Conservation (phyloP, 345 rosid genomes). For the Acer negundo region DNA sequence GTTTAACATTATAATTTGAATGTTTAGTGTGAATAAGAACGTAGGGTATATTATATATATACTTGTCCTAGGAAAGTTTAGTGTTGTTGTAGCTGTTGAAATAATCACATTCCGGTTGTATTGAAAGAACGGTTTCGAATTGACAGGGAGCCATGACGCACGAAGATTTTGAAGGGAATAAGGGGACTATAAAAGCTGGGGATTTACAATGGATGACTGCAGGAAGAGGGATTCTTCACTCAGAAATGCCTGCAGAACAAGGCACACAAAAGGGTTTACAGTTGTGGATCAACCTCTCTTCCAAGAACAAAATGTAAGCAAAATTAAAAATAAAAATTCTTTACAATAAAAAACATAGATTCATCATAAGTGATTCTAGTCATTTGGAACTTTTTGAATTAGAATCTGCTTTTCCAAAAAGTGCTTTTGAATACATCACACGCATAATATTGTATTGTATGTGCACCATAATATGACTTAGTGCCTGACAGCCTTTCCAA, state of each 20-base stretch:
- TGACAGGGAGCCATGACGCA: conserved; percentile 69
- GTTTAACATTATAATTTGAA: no score
- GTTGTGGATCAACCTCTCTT: conserved; percentile 88
- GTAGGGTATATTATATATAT: no score
- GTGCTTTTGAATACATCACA: conserved; percentile 17
- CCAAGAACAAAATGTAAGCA: conserved; percentile 74
- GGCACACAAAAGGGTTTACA: conserved; percentile 86
- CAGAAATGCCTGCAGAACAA: conserved; percentile 85
- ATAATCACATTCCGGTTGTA: no score
- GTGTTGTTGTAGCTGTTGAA: no score
- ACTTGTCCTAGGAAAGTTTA: no score
- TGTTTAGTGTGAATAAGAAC: no score
- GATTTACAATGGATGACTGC: conserved; percentile 98
- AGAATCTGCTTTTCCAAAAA: conserved; percentile 20
- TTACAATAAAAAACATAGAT: not conserved
- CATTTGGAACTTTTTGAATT: not conserved
- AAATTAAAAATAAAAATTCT: no score
- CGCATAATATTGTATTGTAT: not conserved
- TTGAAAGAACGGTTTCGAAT: not conserved
- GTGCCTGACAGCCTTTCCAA: conserved; percentile 10
- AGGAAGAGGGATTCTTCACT: conserved; percentile 93
- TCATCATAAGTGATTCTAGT: no score
- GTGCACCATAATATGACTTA: not conserved
- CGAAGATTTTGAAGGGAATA: conserved; percentile 90
- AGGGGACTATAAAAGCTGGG: conserved; percentile 77